Evolutionary conservation across 257 asterid species (phyloP).

Genomic region (Cordia subcordata): DNA sequence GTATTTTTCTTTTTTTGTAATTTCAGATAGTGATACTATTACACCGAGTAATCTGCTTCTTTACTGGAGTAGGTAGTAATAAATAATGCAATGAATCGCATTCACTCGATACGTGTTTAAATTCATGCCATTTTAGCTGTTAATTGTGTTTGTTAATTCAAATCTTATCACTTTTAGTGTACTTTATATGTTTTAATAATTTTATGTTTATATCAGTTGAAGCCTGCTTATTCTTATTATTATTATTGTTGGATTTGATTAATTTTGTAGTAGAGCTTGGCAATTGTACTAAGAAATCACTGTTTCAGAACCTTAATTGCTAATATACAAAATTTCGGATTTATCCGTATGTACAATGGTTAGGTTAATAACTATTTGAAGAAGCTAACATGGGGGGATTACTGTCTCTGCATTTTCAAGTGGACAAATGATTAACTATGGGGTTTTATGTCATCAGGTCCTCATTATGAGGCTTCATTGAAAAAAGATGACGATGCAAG

Average conservation of each 20-base stretch:
- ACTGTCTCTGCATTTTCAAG: too few relatives aligned
- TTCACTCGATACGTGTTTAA: not conserved
- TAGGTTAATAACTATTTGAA: too few relatives aligned
- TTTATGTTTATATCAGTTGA: too few relatives aligned
- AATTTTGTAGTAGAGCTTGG: too few relatives aligned
- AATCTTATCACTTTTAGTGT: not conserved
- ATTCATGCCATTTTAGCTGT: not conserved
- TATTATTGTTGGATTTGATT: too few relatives aligned
- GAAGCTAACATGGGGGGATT: too few relatives aligned
- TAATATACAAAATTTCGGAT: too few relatives aligned
- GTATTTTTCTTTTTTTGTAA: constrained; percentile 1
- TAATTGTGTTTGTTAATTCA: not conserved
- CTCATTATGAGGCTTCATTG: constrained; percentile 12
- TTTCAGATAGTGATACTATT: constrained; percentile 50
- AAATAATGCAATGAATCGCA: not conserved
- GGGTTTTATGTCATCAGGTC: constrained; percentile 27
- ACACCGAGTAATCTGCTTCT: constrained; percentile 46
- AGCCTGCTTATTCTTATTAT: too few relatives aligned
- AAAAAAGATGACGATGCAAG: constrained; percentile 53
- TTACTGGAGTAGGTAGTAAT: constrained; percentile 32
- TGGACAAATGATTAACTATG: not conserved
- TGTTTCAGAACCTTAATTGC: too few relatives aligned
- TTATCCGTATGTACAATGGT: too few relatives aligned
- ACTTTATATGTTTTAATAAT: too few relatives aligned
- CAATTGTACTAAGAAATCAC: too few relatives aligned